A percentile compares a stretch with the other conserved stretches of the same genome.
Conservation (phyloP, 2,329 filamentous ascomycete genomes). For the Colletotrichum echinochloae region DNA sequence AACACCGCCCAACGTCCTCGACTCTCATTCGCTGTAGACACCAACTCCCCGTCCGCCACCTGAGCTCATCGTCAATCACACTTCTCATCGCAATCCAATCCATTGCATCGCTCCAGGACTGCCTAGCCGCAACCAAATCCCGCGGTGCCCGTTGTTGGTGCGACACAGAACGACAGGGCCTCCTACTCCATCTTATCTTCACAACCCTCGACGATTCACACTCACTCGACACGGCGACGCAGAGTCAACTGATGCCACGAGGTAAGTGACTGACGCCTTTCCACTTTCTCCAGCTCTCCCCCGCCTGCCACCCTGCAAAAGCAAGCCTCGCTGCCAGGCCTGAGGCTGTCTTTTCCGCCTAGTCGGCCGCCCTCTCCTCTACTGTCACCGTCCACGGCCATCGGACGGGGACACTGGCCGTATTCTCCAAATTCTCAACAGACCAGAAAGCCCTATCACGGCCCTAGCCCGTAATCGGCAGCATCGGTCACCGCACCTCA, state of each 20-base stretch:
- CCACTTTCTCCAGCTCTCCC: constrained; percentile 16
- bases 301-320: constrained; percentile 22
- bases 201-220: constrained; percentile 8
- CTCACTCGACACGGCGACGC: constrained; percentile 13
- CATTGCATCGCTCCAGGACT: constrained; percentile 3
- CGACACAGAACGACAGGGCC: constrained; percentile 18
- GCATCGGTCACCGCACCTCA: constrained; percentile 24
- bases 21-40: constrained; percentile 19
- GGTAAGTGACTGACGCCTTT: constrained; percentile 18
- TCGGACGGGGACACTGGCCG: background rate
- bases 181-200: background rate
- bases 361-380: constrained; percentile 6
- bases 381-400: constrained; percentile 22
- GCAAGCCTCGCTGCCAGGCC: background rate
- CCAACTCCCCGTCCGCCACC: constrained; percentile 15
- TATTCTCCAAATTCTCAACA: constrained; percentile 8
- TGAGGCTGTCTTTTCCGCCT: background rate
- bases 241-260: background rate
- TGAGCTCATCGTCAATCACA: constrained; percentile 14
- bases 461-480: constrained; percentile 20
- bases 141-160: constrained; percentile 3
- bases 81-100: constrained; percentile 11
- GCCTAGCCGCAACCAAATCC: constrained; percentile 9
- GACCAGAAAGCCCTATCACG: constrained; percentile 19
- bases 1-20: background rate